Conservation (phyloP, 2,329 filamentous ascomycete genomes). For the Penicillium sp. region DNA sequence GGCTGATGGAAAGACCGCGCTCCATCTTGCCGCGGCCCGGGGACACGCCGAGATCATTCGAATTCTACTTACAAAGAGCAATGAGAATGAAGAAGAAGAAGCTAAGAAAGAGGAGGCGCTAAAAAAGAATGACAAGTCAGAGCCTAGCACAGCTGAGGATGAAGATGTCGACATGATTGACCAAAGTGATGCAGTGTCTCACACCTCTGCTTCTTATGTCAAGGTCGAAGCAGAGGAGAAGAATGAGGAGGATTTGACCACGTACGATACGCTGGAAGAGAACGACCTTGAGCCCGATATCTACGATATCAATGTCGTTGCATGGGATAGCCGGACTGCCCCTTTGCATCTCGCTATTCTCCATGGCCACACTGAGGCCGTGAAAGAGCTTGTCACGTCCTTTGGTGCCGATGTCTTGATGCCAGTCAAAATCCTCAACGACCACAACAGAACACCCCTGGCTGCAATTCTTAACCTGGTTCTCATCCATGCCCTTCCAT, state of each 20-base stretch:
- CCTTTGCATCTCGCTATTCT: constrained; percentile 77
- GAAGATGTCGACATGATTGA: constrained; percentile 28
- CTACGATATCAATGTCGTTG: constrained; percentile 72
- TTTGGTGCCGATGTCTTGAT: constrained; percentile 76
- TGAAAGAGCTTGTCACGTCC: constrained; percentile 64
- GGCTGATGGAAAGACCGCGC: constrained; percentile 74
- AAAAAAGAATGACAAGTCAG: constrained; percentile 7
- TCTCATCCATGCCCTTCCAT: constrained; percentile 63
- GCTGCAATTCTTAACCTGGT: constrained; percentile 67
- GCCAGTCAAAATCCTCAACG: constrained; percentile 63
- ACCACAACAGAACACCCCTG: constrained; percentile 45
- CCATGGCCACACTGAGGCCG: constrained; percentile 65
- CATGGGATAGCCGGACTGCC: constrained; percentile 74
- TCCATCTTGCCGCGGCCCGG: constrained; percentile 75
- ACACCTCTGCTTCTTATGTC: constrained; percentile 70
- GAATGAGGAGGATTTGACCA: constrained; percentile 31
- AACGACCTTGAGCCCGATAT: constrained; percentile 70
- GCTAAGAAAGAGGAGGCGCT: constrained; percentile 25
- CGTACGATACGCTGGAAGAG: constrained; percentile 49
- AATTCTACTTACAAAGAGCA: constrained; percentile 69
- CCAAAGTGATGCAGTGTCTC: constrained; percentile 47
- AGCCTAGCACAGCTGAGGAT: constrained; percentile 14
- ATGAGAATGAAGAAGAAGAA: constrained; percentile 58
- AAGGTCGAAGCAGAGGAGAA: constrained; percentile 52
- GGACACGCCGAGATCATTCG: constrained; percentile 68